A percentile compares a stretch with the other conserved stretches of the same genome.
These are phyloP conservation scores for Kwoniella heveanensis DNA, from an alignment of 768 basidiomycete species.

Conservation along the genomic window DNA sequence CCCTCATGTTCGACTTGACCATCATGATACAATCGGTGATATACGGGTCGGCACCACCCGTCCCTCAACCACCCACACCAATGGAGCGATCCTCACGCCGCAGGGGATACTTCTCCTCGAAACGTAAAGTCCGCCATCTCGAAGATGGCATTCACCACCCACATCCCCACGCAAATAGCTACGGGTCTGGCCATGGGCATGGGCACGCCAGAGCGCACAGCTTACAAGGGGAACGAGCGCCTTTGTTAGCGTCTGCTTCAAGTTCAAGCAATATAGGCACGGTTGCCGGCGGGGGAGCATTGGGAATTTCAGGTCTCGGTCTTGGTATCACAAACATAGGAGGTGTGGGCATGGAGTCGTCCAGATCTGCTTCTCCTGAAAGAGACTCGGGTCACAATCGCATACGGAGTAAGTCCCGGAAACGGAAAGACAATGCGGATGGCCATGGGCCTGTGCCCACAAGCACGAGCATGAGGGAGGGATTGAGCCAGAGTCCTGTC, in stretches of 20 bases:
- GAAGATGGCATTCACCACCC: slow-evolving; percentile 29
- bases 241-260: background rate
- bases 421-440: background rate
- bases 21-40: slow-evolving; percentile 83
- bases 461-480: background rate
- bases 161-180: slow-evolving; percentile 6
- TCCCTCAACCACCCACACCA: slow-evolving; percentile 7
- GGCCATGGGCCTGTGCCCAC: background rate
- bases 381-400: background rate
- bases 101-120: slow-evolving; percentile 7
- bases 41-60: slow-evolving; percentile 60
- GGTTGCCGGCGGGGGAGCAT: background rate
- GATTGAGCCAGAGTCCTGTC: slow-evolving; percentile 1
- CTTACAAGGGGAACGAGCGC: background rate
- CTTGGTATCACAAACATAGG: background rate
- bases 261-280: background rate
- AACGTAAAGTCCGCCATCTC: slow-evolving; percentile 23
- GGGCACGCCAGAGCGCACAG: background rate
- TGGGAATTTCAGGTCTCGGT: background rate
- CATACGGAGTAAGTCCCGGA: background rate
- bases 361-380: background rate
- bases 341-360: background rate
- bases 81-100: slow-evolving; percentile 14
- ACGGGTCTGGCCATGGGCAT: background rate
- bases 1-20: slow-evolving; percentile 86